These are phyloP conservation scores for Blastocystis sp. DNA, from an alignment of 352 stramenopile species.

Conservation along the genomic window DNA sequence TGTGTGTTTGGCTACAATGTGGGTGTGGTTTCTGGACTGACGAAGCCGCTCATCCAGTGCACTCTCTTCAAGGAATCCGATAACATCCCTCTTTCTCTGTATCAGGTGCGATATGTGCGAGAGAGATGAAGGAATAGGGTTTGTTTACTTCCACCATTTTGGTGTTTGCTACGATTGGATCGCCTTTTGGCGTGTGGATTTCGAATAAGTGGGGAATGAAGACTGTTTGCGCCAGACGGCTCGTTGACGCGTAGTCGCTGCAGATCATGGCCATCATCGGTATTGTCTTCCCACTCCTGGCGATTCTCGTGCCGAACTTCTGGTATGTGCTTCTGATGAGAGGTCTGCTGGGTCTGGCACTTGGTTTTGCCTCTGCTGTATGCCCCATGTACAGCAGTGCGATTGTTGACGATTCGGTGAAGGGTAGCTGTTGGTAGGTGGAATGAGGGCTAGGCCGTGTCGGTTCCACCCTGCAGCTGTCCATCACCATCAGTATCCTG, in stretches of 20 bases:
- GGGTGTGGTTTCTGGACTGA: slow-evolving; percentile 59
- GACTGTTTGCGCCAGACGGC: neutral
- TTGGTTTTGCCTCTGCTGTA: slow-evolving; percentile 54
- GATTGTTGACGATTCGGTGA: slow-evolving; percentile 49
- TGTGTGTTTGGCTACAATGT: slow-evolving; percentile 58
- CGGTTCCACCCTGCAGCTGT: slow-evolving; percentile 50
- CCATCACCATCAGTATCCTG: slow-evolving; percentile 48
- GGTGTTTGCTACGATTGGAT: slow-evolving; percentile 63
- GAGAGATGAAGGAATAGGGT: slow-evolving; percentile 1
- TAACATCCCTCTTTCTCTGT: slow-evolving; percentile 44
- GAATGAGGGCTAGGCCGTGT: slow-evolving; percentile 14
- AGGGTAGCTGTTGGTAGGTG: neutral
- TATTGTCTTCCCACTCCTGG: slow-evolving; percentile 46
- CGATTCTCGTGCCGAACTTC: slow-evolving; percentile 55
- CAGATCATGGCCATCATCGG: slow-evolving; percentile 27
- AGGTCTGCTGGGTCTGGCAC: slow-evolving; percentile 50
- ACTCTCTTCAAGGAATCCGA: slow-evolving; percentile 18
- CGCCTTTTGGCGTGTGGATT: slow-evolving; percentile 64
- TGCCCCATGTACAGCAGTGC: slow-evolving; percentile 58
- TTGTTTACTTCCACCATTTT: slow-evolving; percentile 64
- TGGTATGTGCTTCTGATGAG: slow-evolving; percentile 48
- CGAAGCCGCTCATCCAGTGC: slow-evolving; percentile 61
- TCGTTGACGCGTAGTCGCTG: slow-evolving; percentile 15
- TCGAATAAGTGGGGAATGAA: slow-evolving; percentile 52
- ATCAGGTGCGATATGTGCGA: neutral